These are phyloP conservation scores for Talaromyces wortmannii DNA, from an alignment of 495 filamentous ascomycete species.

Conservation along the genomic window DNA sequence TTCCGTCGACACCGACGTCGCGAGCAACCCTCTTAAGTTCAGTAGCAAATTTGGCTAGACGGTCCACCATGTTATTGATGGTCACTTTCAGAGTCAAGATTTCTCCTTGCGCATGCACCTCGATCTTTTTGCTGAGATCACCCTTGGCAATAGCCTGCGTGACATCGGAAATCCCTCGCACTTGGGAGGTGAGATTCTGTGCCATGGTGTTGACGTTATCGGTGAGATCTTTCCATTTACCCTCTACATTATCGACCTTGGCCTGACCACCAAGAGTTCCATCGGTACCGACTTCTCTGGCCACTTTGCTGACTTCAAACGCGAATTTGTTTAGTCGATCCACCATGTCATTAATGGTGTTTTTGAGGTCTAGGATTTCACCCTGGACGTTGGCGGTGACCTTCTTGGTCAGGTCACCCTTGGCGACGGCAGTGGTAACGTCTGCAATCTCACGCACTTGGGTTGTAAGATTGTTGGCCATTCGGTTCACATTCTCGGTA, in stretches of 20 bases:
- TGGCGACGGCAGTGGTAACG: conserved; percentile 94
- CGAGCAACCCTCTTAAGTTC: conserved; percentile 94
- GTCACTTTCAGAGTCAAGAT: conserved; percentile 92
- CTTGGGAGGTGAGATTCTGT: conserved; percentile 88
- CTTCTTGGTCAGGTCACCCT: conserved; percentile 90
- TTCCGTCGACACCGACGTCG: conserved; percentile 96
- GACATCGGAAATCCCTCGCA: conserved; percentile 92
- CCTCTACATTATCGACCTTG: conserved; percentile 94
- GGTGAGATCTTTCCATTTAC: conserved; percentile 98
- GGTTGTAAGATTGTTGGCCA: conserved; percentile 97
- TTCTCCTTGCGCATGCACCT: conserved; percentile 92
- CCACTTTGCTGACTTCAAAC: conserved; percentile 97
- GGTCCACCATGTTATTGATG: conserved; percentile 99
- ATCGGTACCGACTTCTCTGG: conserved; percentile 95
- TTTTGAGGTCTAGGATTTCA: conserved; percentile 92
- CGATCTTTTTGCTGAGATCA: conserved; percentile 93
- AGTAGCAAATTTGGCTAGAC: conserved; percentile 92
- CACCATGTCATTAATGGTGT: conserved; percentile 99
- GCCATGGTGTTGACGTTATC: conserved; percentile 90
- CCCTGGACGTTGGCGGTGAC: conserved; percentile 94
- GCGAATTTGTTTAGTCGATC: conserved; percentile 95
- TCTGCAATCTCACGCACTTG: conserved; percentile 98
- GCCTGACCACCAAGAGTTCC: conserved; percentile 94
- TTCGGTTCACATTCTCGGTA: conserved; percentile 96
- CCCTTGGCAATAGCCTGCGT: conserved; percentile 94